phyloP scores from a whole-genome alignment of 2,329 filamentous ascomycete species.

The Xylariales sp. region DNA sequence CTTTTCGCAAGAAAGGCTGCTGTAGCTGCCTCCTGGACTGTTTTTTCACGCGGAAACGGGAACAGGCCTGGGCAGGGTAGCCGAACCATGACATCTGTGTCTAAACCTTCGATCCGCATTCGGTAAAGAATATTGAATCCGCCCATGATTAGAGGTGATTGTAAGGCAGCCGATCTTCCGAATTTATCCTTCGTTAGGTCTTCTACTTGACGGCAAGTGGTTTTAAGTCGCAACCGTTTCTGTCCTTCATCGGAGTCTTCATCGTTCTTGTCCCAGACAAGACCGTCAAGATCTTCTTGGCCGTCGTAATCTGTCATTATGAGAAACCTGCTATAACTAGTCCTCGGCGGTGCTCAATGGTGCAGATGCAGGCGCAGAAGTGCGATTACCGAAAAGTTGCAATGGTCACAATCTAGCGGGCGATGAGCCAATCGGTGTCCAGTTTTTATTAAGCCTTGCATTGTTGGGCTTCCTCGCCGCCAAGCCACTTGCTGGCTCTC shows the following conservation, averaged over 20 bases:
- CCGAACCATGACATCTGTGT: constrained; percentile 13
- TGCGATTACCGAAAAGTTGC: too few species aligned
- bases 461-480: too few species aligned
- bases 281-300: constrained; percentile 24
- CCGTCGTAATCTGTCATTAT: too few species aligned
- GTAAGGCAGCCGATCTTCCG: constrained; percentile 11
- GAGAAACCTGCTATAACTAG: too few species aligned
- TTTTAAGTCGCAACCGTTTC: constrained; percentile 15
- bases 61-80: constrained; percentile 16
- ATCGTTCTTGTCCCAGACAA: constrained; percentile 25
- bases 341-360: too few species aligned
- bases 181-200: constrained; percentile 13
- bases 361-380: too few species aligned
- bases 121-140: constrained; percentile 23
- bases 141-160: constrained; percentile 18
- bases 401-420: too few species aligned
- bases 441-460: too few species aligned
- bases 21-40: constrained; percentile 27
- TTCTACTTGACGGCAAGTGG: constrained; percentile 15
- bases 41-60: constrained; percentile 29
- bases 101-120: constrained; percentile 12
- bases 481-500: too few species aligned
- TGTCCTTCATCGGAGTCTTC: constrained; percentile 18
- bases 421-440: too few species aligned
- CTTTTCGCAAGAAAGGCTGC: constrained; percentile 26